phyloP scores from a whole-genome alignment of 2,329 filamentous ascomycete genomes.

The Paracamarosporium sp. region DNA sequence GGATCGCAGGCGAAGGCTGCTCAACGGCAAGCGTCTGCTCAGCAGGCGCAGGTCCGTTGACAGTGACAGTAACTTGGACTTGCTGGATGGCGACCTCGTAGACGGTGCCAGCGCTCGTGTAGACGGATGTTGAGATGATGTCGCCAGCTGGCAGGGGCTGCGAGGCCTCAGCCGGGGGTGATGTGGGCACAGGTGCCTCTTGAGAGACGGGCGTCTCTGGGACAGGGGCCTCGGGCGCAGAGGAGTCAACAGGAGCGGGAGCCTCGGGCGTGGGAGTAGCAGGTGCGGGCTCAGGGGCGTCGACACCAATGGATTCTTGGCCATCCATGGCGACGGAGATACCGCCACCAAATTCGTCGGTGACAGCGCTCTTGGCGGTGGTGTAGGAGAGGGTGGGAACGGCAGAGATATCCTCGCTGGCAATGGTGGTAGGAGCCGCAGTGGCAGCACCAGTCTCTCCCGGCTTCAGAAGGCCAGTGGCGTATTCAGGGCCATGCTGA shows the following conservation, averaged over 20 bases:
- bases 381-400: constrained; percentile 45
- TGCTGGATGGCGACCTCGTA: constrained; percentile 55
- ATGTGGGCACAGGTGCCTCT: constrained; percentile 31
- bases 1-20: constrained; percentile 16
- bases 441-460: constrained; percentile 31
- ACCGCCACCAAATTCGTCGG: constrained; percentile 42
- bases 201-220: constrained; percentile 3
- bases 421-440: constrained; percentile 23
- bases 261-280: constrained; percentile 1
- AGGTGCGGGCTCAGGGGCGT: constrained; percentile 13
- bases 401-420: constrained; percentile 21
- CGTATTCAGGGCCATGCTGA: constrained; percentile 53
- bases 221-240: constrained; percentile 6
- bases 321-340: constrained; percentile 40
- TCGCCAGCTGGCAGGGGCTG: constrained; percentile 16
- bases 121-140: constrained; percentile 49
- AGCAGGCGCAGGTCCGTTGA: constrained; percentile 21
- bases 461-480: constrained; percentile 31
- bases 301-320: constrained; percentile 8
- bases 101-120: constrained; percentile 52
- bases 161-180: constrained; percentile 23
- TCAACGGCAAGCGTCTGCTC: background rate
- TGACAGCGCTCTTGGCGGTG: constrained; percentile 34
- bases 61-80: constrained; percentile 51
- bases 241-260: background rate